Percentiles rank a stretch among this genome's conserved stretches.
Evolutionary conservation across 345 rosid genomes (phyloP).

Genomic region (Populus pruinosa): DNA sequence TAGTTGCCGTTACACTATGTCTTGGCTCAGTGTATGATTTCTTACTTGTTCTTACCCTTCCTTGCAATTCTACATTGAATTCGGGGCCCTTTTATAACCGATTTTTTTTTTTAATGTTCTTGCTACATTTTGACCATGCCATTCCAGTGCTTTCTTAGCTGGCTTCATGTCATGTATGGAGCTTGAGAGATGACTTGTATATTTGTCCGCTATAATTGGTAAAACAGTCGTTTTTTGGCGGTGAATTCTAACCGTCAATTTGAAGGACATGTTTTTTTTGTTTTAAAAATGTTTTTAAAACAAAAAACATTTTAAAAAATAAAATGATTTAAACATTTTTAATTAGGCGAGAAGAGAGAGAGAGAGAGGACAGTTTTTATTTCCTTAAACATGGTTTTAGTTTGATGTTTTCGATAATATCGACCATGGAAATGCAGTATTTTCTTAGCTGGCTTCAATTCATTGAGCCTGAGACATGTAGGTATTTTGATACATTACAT

Average conservation of each 20-base stretch:
- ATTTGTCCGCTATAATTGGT: too few species aligned
- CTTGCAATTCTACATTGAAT: slow-evolving; percentile 20
- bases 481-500: background rate
- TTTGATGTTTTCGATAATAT: background rate
- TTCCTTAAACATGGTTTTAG: background rate
- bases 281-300: too few species aligned
- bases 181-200: background rate
- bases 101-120: background rate
- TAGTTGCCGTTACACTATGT: slow-evolving; percentile 18
- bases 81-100: slow-evolving; percentile 15
- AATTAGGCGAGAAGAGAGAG: too few species aligned
- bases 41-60: background rate
- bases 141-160: background rate
- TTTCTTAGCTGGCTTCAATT: background rate
- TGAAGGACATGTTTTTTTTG: too few species aligned
- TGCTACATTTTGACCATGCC: background rate
- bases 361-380: too few species aligned
- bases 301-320: too few species aligned
- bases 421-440: background rate
- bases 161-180: background rate
- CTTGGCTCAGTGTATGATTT: background rate
- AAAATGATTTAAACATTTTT: too few species aligned
- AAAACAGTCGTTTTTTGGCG: too few species aligned
- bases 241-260: too few species aligned
- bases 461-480: background rate